phyloP scores from a whole-genome alignment of 495 filamentous ascomycete genomes.

The Trichoderma reesei region DNA sequence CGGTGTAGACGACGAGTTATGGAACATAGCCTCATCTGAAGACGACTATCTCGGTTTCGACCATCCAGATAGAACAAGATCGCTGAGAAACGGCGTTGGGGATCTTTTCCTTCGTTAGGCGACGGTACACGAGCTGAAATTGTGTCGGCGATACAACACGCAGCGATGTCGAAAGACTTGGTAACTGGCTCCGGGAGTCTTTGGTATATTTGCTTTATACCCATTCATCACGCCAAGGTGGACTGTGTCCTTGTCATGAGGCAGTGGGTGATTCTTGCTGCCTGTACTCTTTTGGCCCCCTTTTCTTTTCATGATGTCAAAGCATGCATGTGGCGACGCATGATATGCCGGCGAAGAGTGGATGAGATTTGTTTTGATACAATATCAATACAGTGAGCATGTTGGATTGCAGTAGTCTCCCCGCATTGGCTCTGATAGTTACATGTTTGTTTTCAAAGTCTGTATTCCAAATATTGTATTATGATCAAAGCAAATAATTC shows the following conservation, averaged over 20 bases:
- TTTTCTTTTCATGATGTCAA: background rate
- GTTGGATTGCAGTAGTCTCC: background rate
- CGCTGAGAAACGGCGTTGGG: conserved; percentile 41
- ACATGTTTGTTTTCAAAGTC: background rate
- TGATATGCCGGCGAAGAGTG: background rate
- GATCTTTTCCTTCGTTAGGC: conserved; percentile 47
- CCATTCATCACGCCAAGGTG: background rate
- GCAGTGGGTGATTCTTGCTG: background rate
- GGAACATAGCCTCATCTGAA: conserved; percentile 52
- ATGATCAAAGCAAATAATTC: background rate
- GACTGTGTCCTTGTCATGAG: background rate
- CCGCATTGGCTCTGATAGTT: background rate
- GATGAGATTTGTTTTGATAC: conserved; percentile 4
- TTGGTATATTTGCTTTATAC: conserved; percentile 1
- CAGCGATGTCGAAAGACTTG: background rate
- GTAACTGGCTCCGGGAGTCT: background rate
- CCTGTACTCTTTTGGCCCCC: background rate
- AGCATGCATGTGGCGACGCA: conserved; percentile 7
- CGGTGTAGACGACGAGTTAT: conserved; percentile 67
- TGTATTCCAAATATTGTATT: background rate
- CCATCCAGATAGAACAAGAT: conserved; percentile 62
- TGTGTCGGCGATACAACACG: background rate
- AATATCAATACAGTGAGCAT: conserved; percentile 4
- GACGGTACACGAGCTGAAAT: background rate
- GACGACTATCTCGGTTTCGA: conserved; percentile 87